A percentile compares a stretch with the other conserved stretches of the same genome.
These are phyloP conservation scores for Populus davidiana DNA, from an alignment of 345 rosid genomes.

Conservation along the genomic window DNA sequence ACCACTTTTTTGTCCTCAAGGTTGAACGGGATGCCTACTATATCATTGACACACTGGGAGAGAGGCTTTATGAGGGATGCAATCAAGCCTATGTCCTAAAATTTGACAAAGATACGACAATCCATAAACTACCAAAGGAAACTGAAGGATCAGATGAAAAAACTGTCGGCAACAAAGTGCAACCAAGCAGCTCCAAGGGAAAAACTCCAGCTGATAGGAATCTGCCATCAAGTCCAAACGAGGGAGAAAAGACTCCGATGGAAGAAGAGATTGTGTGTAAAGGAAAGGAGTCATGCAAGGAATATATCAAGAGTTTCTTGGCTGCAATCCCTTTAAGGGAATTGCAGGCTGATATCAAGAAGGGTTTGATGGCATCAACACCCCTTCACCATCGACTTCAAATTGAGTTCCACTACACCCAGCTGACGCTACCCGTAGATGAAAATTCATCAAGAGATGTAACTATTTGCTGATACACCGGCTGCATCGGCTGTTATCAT, in stretches of 20 bases:
- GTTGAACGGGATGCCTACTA: slow-evolving; percentile 62
- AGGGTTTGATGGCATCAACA: slow-evolving; percentile 47
- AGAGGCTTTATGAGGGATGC: slow-evolving; percentile 62
- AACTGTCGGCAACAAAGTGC: background rate
- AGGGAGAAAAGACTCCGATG: background rate
- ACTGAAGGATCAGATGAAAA: slow-evolving; percentile 23
- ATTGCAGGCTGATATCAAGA: slow-evolving; percentile 59
- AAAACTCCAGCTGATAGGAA: slow-evolving; percentile 12
- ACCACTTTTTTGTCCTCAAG: slow-evolving; percentile 63
- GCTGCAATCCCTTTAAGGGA: slow-evolving; percentile 63
- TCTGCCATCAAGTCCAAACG: background rate
- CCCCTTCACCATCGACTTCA: slow-evolving; percentile 68
- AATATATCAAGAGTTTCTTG: slow-evolving; percentile 63
- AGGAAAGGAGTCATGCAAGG: slow-evolving; percentile 66
- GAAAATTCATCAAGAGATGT: slow-evolving; percentile 1
- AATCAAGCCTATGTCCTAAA: slow-evolving; percentile 55
- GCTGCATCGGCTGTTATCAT: background rate
- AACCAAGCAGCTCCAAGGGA: background rate
- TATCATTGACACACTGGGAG: slow-evolving; percentile 67
- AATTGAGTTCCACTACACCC: slow-evolving; percentile 60
- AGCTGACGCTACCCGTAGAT: slow-evolving; percentile 15
- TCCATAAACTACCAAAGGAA: slow-evolving; percentile 23
- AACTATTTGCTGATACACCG: background rate
- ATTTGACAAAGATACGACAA: slow-evolving; percentile 46
- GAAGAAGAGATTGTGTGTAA: slow-evolving; percentile 37